Percentiles rank a stretch among this genome's conserved stretches.
Evolutionary conservation across 2,329 filamentous ascomycete species (phyloP).

Genomic region (Canariomyces notabilis): DNA sequence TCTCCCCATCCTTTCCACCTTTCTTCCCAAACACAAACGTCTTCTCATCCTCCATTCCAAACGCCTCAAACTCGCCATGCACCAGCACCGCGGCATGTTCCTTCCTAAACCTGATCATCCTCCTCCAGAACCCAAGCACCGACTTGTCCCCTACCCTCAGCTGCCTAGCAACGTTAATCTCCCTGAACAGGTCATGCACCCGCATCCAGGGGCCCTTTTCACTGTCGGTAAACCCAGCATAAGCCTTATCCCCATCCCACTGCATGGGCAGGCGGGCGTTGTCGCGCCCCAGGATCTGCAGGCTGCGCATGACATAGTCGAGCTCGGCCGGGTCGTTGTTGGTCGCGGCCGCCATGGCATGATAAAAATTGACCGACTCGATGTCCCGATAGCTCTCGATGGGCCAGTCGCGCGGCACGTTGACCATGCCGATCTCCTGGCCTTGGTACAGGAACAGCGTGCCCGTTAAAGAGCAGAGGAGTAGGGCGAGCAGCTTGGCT

Average conservation of each 20-base stretch:
- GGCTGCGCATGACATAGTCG: slow-evolving; percentile 43
- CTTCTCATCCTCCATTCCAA: slow-evolving; percentile 42
- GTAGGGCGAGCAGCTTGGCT: slow-evolving; percentile 51
- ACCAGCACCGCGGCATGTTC: slow-evolving; percentile 54
- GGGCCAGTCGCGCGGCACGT: slow-evolving; percentile 44
- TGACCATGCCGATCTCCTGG: slow-evolving; percentile 56
- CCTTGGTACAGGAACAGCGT: slow-evolving; percentile 58
- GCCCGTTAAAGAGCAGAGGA: slow-evolving; percentile 44
- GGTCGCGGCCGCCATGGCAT: slow-evolving; percentile 21
- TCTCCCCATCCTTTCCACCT: not conserved
- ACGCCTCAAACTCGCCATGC: slow-evolving; percentile 52
- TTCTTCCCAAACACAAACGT: slow-evolving; percentile 43
- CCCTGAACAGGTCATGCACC: slow-evolving; percentile 51
- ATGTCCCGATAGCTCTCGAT: slow-evolving; percentile 46
- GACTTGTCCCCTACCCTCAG: slow-evolving; percentile 35
- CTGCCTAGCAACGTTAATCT: slow-evolving; percentile 53
- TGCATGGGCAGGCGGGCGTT: slow-evolving; percentile 65
- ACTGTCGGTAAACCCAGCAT: slow-evolving; percentile 57
- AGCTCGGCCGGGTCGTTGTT: slow-evolving; percentile 35
- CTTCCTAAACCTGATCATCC: slow-evolving; percentile 49
- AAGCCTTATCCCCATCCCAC: slow-evolving; percentile 47
- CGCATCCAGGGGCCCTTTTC: slow-evolving; percentile 53
- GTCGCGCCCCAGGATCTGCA: slow-evolving; percentile 59
- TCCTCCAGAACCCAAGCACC: slow-evolving; percentile 58
- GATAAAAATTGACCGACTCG: slow-evolving; percentile 45